Evolutionary conservation across 768 basidiomycete genomes (phyloP), one percentile per base, ranked within the genome.

Genomic region (Leucosporidium creatinivorum): DNA sequence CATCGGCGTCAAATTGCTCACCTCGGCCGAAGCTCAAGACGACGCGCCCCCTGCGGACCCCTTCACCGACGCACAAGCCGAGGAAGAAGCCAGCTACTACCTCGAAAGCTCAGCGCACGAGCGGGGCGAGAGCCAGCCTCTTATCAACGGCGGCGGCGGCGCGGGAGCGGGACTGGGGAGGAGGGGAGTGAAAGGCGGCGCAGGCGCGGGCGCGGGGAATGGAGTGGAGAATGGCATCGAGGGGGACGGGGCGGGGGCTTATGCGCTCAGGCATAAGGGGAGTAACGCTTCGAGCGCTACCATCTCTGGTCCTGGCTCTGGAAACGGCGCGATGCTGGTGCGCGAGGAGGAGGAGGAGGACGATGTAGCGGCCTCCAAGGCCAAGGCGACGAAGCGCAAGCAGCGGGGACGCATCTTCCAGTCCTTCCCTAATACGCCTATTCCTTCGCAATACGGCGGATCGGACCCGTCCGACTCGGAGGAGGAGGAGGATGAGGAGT

Each of bases 1-100:
- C 62, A 91, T 89, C 77, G 93, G 93, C 25, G 87, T 96, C n/a
- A 84, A 83, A 59, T 81, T 94, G 0, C 82, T 96, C 12, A 83
- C 89, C 0, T 84, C 84, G 65, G 87, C 89, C 4, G 89, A 72
- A 39, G 61, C 60, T 18, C 61, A 51, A 8, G 70, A 69, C 28
- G 70, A 67, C 56, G 93, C 92, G n/a, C 86, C 94, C 25, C 84
- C 94, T 9, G 83, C 89, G 0, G 84, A 84, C 65, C 87, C 89
- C 10, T 44, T 44, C 39, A 13, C 39, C 3, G 89, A 71, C 13
- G 61, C 61, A 10, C 61, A 48, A 10, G 69, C 67, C 39, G 68
- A 61, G 51, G 33, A 62, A 19, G 65, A 55, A 19, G 57, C 64
- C 26, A 28, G 39, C 31, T 21, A 31, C 55, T 28, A 56, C 18